Base-by-base conservation (phyloP, 1,284 basidiomycete species). In the Cystobasidium sp. region DNA sequence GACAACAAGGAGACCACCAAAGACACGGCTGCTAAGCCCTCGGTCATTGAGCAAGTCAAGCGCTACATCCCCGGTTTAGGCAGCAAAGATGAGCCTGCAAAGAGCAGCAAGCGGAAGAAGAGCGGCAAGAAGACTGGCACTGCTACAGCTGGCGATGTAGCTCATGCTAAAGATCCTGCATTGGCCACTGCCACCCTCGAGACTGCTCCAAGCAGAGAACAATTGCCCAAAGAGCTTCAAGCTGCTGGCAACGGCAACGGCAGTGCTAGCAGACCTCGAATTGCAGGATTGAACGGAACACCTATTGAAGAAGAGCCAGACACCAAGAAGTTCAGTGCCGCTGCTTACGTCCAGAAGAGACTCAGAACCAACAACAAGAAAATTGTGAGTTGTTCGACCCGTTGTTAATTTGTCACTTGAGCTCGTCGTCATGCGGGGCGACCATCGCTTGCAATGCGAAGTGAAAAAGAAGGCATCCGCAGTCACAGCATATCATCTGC, bases 331-430 rank as follows among this genome's bases (percentile, higher is more conserved):
- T 71, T 68, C 53, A 69, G 68, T 24, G 47, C 74, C 31, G 44
- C 52, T 37, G 68, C 52, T 6, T 41, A 66, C 43, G 52, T 77
- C n/a, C 66, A 69, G 56, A 81, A 80, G 70, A 62, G 80, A 24
- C 53, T 81, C 58, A 76, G 78, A 52, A 77, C 79, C 5, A 76
- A 76, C 39, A 77, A 75, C 68, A 81, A 81, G 75, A 81, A 81
- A 74, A 53, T 81, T n/a, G 80, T 81, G 46, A 47, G 62, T 68
- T 53, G 37, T 39, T n/a, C 56, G 47, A 44, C 16, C 16, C 64
- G 31, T 31, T 31, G 31, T 31, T 5, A 31, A 31, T 31, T 31
- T 31, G 31, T 31, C 31, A 31, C 31, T 31, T 31, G 2, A 31
- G 31, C 31, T 31, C 31, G 31, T 31, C 31, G 31, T 31, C 31